Conservation (phyloP, 2,329 filamentous ascomycete genomes). For the Knufia petricola region DNA sequence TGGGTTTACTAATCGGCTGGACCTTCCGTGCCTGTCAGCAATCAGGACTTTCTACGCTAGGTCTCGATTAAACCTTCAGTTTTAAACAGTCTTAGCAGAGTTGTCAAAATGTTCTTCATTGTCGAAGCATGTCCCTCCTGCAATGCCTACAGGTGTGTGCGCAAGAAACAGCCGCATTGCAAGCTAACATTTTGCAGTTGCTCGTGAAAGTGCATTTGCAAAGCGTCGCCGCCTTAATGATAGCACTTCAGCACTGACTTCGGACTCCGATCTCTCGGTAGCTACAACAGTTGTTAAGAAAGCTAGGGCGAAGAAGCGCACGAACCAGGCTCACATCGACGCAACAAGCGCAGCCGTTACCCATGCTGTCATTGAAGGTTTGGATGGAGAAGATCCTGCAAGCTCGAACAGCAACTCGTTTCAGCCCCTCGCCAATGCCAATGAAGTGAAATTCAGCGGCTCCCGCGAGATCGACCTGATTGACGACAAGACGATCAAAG, state of each 20-base stretch:
- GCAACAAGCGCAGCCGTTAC: not conserved
- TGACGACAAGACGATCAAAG: slow-evolving; percentile 13
- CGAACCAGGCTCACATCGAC: not conserved
- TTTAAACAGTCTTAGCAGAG: too few species aligned
- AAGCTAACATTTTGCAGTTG: not conserved
- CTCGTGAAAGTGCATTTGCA: slow-evolving; percentile 4
- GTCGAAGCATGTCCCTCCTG: slow-evolving; percentile 15
- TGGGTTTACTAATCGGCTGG: not conserved
- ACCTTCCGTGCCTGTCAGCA: slow-evolving; percentile 3
- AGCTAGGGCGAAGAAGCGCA: not conserved
- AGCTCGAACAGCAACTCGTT: slow-evolving; percentile 14
- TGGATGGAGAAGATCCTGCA: not conserved
- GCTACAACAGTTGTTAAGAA: not conserved
- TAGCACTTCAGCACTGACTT: slow-evolving; percentile 2
- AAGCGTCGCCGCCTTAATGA: slow-evolving; percentile 7
- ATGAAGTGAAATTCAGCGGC: slow-evolving; percentile 16
- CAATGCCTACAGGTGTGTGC: slow-evolving; percentile 1
- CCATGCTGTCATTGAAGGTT: not conserved
- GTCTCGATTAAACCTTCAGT: too few species aligned
- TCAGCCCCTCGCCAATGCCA: slow-evolving; percentile 14
- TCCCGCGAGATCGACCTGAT: slow-evolving; percentile 16
- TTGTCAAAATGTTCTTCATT: slow-evolving; percentile 13
- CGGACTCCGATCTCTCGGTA: slow-evolving; percentile 9
- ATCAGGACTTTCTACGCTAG: too few species aligned
- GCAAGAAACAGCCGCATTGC: not conserved